Evolutionary conservation across 345 rosid genomes (phyloP).

Genomic region (Eucalyptus pauciflora): DNA sequence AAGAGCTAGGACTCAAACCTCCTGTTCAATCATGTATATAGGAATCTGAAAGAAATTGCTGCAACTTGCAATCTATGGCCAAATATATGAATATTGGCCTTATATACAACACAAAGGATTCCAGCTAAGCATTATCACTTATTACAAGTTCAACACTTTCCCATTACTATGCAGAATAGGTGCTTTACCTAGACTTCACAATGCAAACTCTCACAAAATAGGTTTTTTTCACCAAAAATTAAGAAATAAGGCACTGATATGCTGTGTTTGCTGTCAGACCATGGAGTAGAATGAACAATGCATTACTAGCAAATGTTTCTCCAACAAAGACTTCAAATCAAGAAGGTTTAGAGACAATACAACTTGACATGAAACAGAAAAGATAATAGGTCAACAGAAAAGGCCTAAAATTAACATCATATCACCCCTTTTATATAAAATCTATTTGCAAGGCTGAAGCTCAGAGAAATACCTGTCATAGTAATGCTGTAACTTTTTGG

Average conservation of each 20-base stretch:
- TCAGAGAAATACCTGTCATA: conserved; percentile 44
- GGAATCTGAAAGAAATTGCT: neutral
- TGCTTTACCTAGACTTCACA: neutral
- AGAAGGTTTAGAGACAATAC: neutral
- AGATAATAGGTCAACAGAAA: neutral
- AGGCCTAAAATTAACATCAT: neutral
- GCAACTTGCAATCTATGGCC: neutral
- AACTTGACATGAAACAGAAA: neutral
- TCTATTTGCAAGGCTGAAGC: neutral
- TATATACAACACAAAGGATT: neutral
- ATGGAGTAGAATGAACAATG: neutral
- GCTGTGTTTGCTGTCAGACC: neutral
- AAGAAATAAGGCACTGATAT: neutral
- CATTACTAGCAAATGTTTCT: neutral
- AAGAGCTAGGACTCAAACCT: neutral
- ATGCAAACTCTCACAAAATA: neutral
- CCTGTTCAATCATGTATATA: neutral
- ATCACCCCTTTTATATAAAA: neutral
- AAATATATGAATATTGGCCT: neutral
- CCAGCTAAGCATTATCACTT: neutral
- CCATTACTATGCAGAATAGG: neutral
- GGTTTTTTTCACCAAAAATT: neutral
- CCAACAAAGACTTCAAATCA: neutral
- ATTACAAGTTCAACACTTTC: neutral
- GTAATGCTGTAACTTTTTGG: conserved; percentile 55